phyloP scores from a whole-genome alignment of 495 filamentous ascomycete genomes.

The Hyaloscypha finlandica region DNA sequence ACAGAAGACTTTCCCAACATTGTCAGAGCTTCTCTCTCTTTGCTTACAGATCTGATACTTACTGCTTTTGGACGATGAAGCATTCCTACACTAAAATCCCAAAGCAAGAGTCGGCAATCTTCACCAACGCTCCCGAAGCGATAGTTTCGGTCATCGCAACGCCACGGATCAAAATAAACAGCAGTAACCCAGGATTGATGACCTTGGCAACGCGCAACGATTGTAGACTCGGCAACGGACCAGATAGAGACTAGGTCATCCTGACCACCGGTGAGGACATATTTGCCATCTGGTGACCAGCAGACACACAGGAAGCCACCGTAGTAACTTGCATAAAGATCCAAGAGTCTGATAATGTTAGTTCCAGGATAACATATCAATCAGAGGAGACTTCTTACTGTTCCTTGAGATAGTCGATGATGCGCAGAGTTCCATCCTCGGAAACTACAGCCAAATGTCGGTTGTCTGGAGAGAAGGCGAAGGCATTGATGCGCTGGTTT shows the following conservation, averaged over 20 bases:
- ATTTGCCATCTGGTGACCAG: slow-evolving; percentile 97
- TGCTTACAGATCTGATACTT: slow-evolving; percentile 34
- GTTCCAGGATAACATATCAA: background rate
- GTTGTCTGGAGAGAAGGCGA: slow-evolving; percentile 86
- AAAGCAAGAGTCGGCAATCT: slow-evolving; percentile 84
- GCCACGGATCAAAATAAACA: slow-evolving; percentile 94
- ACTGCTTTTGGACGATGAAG: slow-evolving; percentile 84
- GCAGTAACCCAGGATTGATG: slow-evolving; percentile 95
- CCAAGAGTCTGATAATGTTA: slow-evolving; percentile 61
- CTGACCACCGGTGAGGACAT: slow-evolving; percentile 92
- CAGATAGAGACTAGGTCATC: slow-evolving; percentile 95
- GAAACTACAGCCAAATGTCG: slow-evolving; percentile 88
- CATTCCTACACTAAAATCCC: slow-evolving; percentile 98
- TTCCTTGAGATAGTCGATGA: slow-evolving; percentile 91
- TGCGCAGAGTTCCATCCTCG: slow-evolving; percentile 85
- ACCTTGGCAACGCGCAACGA: slow-evolving; percentile 90
- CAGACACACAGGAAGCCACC: slow-evolving; percentile 89
- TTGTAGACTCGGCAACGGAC: slow-evolving; percentile 77
- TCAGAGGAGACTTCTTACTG: slow-evolving; percentile 55
- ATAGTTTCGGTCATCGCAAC: slow-evolving; percentile 92
- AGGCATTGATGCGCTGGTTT: slow-evolving; percentile 83
- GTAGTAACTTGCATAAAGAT: slow-evolving; percentile 88
- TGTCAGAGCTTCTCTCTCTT: slow-evolving; percentile 15
- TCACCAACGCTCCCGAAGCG: slow-evolving; percentile 95
- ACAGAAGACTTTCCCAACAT: slow-evolving; percentile 42